These are phyloP conservation scores for Trichophyton simii DNA, from an alignment of 2,329 filamentous ascomycete genomes.

Conservation along the genomic window DNA sequence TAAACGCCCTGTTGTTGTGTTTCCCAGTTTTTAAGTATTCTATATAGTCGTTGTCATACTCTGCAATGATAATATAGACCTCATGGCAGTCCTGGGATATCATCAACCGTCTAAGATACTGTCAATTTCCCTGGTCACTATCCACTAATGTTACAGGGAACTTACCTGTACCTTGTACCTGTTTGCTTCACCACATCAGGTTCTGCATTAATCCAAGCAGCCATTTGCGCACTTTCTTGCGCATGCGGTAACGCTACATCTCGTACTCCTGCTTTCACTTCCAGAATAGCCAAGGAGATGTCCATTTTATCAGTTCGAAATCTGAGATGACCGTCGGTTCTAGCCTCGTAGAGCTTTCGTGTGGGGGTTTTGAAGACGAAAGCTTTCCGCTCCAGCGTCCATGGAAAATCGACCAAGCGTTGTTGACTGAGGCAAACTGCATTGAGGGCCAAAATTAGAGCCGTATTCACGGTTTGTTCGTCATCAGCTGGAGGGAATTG, in stretches of 20 bases:
- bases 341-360: constrained; percentile 5
- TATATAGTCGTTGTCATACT: constrained; percentile 10
- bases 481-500: constrained; percentile 7
- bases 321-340: constrained; percentile 9
- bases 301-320: neutral
- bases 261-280: constrained; percentile 7
- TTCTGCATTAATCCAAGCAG: constrained; percentile 12
- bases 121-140: neutral
- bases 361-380: constrained; percentile 1
- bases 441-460: constrained; percentile 7
- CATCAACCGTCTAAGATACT: constrained; percentile 8
- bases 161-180: neutral
- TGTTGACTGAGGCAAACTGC: constrained; percentile 4
- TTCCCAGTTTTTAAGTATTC: constrained; percentile 5
- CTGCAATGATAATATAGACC: constrained; percentile 11
- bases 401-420: neutral
- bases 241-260: no score
- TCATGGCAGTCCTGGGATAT: constrained; percentile 12
- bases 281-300: constrained; percentile 7
- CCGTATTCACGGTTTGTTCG: constrained; percentile 11
- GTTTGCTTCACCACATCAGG: neutral
- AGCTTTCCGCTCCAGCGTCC: constrained; percentile 7
- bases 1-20: neutral
- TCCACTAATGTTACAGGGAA: neutral
- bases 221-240: constrained; percentile 12